Percentiles rank a stretch among this genome's conserved stretches.
These are phyloP conservation scores for Solanum sejunctum DNA, from an alignment of 257 asterid species.

Conservation along the genomic window DNA sequence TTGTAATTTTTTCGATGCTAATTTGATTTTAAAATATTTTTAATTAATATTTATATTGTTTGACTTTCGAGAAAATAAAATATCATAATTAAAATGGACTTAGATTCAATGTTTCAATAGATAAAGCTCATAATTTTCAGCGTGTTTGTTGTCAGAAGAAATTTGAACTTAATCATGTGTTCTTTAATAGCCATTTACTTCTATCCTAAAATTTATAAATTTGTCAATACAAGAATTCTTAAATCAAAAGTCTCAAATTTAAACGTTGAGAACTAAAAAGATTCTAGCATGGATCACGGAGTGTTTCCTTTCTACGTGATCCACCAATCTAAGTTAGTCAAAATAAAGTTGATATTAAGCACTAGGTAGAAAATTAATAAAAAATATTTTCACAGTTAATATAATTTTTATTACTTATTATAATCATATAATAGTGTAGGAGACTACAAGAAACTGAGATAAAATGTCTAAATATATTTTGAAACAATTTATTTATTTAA, in stretches of 20 bases:
- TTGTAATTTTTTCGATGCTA: too few species aligned
- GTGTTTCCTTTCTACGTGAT: background rate
- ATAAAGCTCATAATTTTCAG: background rate
- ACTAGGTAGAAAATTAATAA: background rate
- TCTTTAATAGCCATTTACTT: background rate
- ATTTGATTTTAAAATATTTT: too few species aligned
- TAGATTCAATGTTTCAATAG: background rate
- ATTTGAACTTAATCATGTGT: background rate
- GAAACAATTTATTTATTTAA: too few species aligned
- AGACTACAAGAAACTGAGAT: too few species aligned
- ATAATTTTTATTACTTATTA: background rate
- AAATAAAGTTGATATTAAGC: background rate
- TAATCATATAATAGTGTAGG: background rate
- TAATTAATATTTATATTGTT: too few species aligned
- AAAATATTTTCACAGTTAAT: background rate
- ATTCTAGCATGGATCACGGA: background rate
- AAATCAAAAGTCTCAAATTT: background rate
- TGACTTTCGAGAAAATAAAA: too few species aligned
- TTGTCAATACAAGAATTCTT: background rate
- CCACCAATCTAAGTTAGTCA: background rate
- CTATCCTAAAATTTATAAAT: background rate
- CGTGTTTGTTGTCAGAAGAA: background rate
- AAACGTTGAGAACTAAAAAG: background rate
- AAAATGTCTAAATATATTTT: too few species aligned
- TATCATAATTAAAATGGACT: too few species aligned